Evolutionary conservation across 2,329 filamentous ascomycete genomes (phyloP), one percentile per base, ranked within the genome.

Genomic region (Phialemoniopsis sp.): DNA sequence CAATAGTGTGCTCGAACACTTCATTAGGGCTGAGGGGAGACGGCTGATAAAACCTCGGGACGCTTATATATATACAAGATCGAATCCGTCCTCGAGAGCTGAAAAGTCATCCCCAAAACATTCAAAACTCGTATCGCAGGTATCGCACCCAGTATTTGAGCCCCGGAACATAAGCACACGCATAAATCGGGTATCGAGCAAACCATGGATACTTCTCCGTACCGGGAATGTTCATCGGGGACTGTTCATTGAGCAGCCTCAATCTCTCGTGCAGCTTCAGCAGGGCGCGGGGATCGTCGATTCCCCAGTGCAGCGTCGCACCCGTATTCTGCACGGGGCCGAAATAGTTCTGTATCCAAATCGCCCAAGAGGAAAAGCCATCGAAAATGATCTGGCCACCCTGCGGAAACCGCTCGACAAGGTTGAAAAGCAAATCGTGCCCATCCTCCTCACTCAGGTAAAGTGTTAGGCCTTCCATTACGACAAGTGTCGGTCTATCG

Each of bases 391-490:
- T 18, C 30, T 41, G 33, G 10, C 39, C 39, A 6, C 36, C 39
- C 18, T 31, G 33, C 17, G 33, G 34, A 26, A 41, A 34, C 33
- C 21, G 32, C 26, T 38, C 35, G 17, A 28, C 32, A 15, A 41
- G 35, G 19, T 34, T 31, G 12, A 21, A 14, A 26, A 41, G 29
- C 39, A 41, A 29, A 13, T 30, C 26, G 19, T n/a, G n/a, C 5
- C 35, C 39, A 4, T 18, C 35, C 4, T 34, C 35, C 15, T 29
- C 17, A 16, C 31, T 34, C 3, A 64, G 41, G 29, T 61, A 64
- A 43, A 56, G 52, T 14, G 52, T 41, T 5, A 63, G 47, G 2
- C 59, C 60, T 38, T 62, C 59, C 36, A 56, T 52, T 18, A 63
- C 34, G 16, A 63, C 42, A 16, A 59, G 38, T 3, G 56, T 56